A percentile compares a stretch with the other conserved stretches of the same genome.
These are phyloP conservation scores for Gnaphalium uliginosum DNA, from an alignment of 129 eudicot species.

Conservation along the genomic window DNA sequence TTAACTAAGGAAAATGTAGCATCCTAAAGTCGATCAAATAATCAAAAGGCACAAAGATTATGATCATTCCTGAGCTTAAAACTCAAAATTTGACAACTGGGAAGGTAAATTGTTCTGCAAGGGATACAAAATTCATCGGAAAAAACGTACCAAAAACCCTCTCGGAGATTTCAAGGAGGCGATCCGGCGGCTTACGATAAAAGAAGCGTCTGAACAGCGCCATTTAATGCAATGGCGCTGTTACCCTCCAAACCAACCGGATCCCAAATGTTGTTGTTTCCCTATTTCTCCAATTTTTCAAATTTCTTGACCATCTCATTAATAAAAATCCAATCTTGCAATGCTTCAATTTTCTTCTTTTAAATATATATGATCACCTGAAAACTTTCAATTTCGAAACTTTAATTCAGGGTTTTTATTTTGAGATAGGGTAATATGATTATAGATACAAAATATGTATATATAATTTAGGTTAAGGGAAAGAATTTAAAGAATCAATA, in stretches of 20 bases:
- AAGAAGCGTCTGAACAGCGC: constrained; percentile 99
- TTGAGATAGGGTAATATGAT: constrained; percentile 10
- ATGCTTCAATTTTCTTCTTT: not conserved
- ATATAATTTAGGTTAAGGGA: constrained; percentile 16
- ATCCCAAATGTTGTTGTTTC: constrained; percentile 60
- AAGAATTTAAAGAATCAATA: constrained; percentile 11
- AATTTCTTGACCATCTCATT: constrained; percentile 32
- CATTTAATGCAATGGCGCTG: constrained; percentile 90
- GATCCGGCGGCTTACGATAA: constrained; percentile 95
- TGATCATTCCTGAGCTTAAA: constrained; percentile 5
- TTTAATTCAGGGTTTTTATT: constrained; percentile 15
- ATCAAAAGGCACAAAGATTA: not conserved
- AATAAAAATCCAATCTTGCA: constrained; percentile 16
- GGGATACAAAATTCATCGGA: constrained; percentile 1
- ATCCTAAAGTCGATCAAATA: constrained; percentile 1
- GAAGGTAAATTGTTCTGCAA: not conserved
- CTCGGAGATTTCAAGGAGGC: constrained; percentile 95
- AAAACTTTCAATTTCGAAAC: constrained; percentile 21
- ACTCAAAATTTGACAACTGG: not conserved
- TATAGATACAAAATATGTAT: not conserved
- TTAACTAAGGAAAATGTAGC: constrained; percentile 25
- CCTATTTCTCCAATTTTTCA: constrained; percentile 14
- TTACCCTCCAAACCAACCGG: constrained; percentile 51
- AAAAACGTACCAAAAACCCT: constrained; percentile 72
- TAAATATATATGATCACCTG: not conserved